A percentile compares a stretch with the other conserved stretches of the same genome.
Evolutionary conservation across 371 early-diverging fungal species (phyloP).

Genomic region (Dichotomocladium elegans): DNA sequence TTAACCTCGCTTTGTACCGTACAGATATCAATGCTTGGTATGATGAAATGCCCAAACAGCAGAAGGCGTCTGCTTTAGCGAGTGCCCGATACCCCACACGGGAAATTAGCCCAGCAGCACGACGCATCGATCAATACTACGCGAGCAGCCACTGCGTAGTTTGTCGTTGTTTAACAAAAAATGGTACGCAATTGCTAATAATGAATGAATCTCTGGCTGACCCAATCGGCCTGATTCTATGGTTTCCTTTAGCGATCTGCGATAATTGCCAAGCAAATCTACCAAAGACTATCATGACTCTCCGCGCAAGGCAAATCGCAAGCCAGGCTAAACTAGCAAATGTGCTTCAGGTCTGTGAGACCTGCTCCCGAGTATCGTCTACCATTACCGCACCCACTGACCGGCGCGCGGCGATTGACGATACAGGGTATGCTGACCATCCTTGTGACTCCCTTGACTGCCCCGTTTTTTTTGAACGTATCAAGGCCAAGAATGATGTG

Average conservation of each 20-base stretch:
- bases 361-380: conserved; percentile 22
- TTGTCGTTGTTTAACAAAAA: conserved; percentile 25
- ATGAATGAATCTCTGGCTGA: no score
- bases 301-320: conserved; percentile 17
- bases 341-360: conserved; percentile 22
- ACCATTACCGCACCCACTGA: conserved; percentile 8
- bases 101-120: conserved; percentile 1
- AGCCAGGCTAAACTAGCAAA: conserved; percentile 15
- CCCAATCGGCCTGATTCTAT: not conserved
- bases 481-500: conserved; percentile 33
- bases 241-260: conserved; percentile 18
- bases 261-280: conserved; percentile 13
- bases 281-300: conserved; percentile 9
- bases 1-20: not conserved
- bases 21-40: conserved; percentile 59
- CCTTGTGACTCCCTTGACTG: conserved; percentile 46
- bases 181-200: conserved; percentile 17
- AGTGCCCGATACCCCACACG: conserved; percentile 6
- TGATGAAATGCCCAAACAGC: conserved; percentile 57
- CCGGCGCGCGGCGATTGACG: not conserved
- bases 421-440: conserved; percentile 21
- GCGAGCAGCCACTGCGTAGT: conserved; percentile 35
- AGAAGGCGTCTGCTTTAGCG: conserved; percentile 28
- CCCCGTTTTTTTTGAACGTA: conserved; percentile 33
- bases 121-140: conserved; percentile 41